These are phyloP conservation scores for Spathaspora arborariae DNA, from an alignment of 805 yeast genomes.

Conservation along the genomic window DNA sequence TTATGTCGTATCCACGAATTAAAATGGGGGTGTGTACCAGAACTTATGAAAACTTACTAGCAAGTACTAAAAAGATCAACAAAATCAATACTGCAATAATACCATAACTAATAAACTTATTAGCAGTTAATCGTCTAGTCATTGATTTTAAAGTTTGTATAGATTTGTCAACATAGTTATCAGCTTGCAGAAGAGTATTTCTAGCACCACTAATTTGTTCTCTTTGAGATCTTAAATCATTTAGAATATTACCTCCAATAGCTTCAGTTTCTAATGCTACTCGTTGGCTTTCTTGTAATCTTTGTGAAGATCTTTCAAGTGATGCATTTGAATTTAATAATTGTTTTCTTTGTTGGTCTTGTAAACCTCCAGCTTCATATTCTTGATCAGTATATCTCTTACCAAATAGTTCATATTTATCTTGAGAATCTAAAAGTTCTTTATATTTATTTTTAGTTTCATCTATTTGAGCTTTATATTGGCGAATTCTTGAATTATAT, in stretches of 20 bases:
- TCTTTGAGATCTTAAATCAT: conserved; percentile 86
- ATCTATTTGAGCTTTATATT: conserved; percentile 58
- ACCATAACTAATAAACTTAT: conserved; percentile 84
- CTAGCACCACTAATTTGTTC: conserved; percentile 88
- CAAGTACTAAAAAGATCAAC: conserved; percentile 76
- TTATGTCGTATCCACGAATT: too few species aligned
- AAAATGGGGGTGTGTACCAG: background rate
- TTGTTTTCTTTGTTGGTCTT: conserved; percentile 74
- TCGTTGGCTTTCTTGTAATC: conserved; percentile 83
- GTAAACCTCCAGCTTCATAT: conserved; percentile 34
- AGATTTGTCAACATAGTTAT: conserved; percentile 86
- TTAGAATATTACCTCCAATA: conserved; percentile 85
- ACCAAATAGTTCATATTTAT: conserved; percentile 72
- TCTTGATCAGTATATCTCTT: conserved; percentile 37
- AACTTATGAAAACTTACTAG: conserved; percentile 67
- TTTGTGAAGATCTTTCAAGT: conserved; percentile 76
- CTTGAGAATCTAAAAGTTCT: conserved; percentile 62
- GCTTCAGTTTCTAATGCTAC: conserved; percentile 89
- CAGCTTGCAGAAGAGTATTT: conserved; percentile 84
- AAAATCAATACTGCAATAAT: conserved; percentile 84
- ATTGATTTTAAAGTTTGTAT: conserved; percentile 81
- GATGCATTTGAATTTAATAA: conserved; percentile 74
- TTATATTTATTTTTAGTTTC: conserved; percentile 54
- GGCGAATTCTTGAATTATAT: conserved; percentile 73
- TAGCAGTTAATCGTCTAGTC: conserved; percentile 91